These are phyloP conservation scores for Cladophialophora carrionii DNA, from an alignment of 2,329 filamentous ascomycete genomes.

Conservation along the genomic window DNA sequence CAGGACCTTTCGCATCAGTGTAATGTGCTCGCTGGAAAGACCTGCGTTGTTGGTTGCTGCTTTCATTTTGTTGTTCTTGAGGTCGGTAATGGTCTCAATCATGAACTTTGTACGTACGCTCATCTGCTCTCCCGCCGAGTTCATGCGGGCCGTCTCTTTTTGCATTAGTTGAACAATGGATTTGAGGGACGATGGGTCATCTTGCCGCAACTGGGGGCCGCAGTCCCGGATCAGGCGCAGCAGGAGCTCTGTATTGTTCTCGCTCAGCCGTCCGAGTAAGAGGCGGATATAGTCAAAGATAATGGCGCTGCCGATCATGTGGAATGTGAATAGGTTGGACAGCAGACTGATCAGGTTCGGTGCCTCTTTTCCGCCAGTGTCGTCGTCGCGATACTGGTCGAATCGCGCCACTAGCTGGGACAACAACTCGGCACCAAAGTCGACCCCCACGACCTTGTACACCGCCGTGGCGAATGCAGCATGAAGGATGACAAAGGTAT, in stretches of 20 bases:
- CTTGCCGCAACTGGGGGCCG: constrained; percentile 80
- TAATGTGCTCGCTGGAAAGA: constrained; percentile 77
- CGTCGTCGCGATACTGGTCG: constrained; percentile 61
- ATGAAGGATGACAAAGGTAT: constrained; percentile 87
- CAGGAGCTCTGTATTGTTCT: constrained; percentile 85
- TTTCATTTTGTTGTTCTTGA: constrained; percentile 93
- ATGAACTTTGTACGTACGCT: constrained; percentile 94
- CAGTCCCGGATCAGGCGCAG: constrained; percentile 80
- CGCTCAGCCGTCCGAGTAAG: constrained; percentile 73
- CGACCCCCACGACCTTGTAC: constrained; percentile 83
- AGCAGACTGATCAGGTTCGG: constrained; percentile 81
- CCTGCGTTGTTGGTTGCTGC: constrained; percentile 70
- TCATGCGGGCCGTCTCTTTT: constrained; percentile 68
- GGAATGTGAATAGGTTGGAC: constrained; percentile 88
- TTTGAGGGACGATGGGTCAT: constrained; percentile 85
- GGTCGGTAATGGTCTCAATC: constrained; percentile 91
- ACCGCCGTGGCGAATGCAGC: constrained; percentile 86
- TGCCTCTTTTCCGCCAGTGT: constrained; percentile 60
- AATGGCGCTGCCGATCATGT: constrained; percentile 78
- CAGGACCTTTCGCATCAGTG: constrained; percentile 84
- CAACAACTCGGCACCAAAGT: constrained; percentile 85
- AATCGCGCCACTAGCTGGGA: constrained; percentile 78
- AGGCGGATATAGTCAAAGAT: constrained; percentile 89
- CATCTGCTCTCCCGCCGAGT: constrained; percentile 63
- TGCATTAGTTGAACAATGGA: constrained; percentile 83